Evolutionary conservation across 148 eudicot genomes (phyloP).

Genomic region (Persicaria tinctoria): DNA sequence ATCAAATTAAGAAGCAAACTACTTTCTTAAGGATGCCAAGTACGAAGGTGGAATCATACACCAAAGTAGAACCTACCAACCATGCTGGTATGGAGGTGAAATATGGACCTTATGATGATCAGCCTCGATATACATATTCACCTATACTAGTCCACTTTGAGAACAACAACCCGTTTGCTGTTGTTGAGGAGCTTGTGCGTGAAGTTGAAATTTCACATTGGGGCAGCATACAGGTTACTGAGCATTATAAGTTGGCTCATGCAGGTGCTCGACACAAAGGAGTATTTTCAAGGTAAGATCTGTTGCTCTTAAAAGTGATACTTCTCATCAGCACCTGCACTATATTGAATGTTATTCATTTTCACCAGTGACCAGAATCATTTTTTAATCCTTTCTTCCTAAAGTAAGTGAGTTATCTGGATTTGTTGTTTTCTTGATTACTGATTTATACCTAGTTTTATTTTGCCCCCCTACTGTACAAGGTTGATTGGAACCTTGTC

Average conservation of each 20-base stretch:
- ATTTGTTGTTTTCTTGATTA: neutral
- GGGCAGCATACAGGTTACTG: constrained; percentile 86
- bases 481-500: neutral
- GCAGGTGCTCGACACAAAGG: constrained; percentile 95
- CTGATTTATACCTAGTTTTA: neutral
- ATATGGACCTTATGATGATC: constrained; percentile 81
- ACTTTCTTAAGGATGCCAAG: constrained; percentile 69
- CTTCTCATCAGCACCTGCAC: neutral
- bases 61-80: constrained; percentile 63
- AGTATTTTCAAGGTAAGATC: constrained; percentile 78
- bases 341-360: neutral
- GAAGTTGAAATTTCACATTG: constrained; percentile 94
- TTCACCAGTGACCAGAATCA: neutral
- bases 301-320: neutral
- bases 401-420: neutral
- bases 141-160: constrained; percentile 79
- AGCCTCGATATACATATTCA: constrained; percentile 55
- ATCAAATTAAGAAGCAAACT: constrained; percentile 61
- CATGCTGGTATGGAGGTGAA: constrained; percentile 66
- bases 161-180: constrained; percentile 89
- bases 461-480: neutral
- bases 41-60: constrained; percentile 72
- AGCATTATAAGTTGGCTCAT: constrained; percentile 73
- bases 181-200: constrained; percentile 94
- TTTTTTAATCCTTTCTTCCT: neutral